These are phyloP conservation scores for Pisolithus sp. DNA, from an alignment of 768 basidiomycete genomes.

Conservation along the genomic window DNA sequence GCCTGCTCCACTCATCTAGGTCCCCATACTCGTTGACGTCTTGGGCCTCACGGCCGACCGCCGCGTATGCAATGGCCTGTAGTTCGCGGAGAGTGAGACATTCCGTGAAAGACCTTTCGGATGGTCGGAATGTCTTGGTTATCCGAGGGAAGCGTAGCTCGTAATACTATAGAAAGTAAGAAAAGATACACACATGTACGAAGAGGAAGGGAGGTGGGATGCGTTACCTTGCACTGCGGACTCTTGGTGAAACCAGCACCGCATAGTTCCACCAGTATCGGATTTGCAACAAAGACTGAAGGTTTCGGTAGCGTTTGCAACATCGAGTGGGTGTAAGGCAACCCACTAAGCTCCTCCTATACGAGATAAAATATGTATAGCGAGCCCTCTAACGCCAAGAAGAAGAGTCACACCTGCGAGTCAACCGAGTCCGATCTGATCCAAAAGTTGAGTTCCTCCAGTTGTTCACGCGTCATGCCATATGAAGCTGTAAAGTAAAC, in stretches of 20 bases:
- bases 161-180: constrained; percentile 49
- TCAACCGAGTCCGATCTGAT: constrained; percentile 33
- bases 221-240: constrained; percentile 43
- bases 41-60: constrained; percentile 43
- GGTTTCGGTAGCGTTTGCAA: constrained; percentile 47
- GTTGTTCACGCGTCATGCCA: constrained; percentile 56
- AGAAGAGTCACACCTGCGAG: constrained; percentile 9
- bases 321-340: constrained; percentile 54
- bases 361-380: neutral
- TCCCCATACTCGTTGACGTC: constrained; percentile 37
- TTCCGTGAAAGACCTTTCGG: constrained; percentile 63
- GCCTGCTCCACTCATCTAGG: constrained; percentile 39
- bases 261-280: constrained; percentile 65
- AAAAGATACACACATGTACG: neutral
- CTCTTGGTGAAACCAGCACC: constrained; percentile 82
- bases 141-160: constrained; percentile 81
- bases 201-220: neutral
- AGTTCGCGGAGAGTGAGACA: constrained; percentile 43
- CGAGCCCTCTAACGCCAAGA: neutral
- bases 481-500: constrained; percentile 75
- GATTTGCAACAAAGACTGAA: constrained; percentile 47
- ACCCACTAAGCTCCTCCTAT: constrained; percentile 8
- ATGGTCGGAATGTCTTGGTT: constrained; percentile 54
- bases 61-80: constrained; percentile 48
- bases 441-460: constrained; percentile 69